Evolutionary conservation across 1,139 yeast species (phyloP), one percentile per base, ranked within the genome.

Genomic region (Scheffersomyces quercinus): DNA sequence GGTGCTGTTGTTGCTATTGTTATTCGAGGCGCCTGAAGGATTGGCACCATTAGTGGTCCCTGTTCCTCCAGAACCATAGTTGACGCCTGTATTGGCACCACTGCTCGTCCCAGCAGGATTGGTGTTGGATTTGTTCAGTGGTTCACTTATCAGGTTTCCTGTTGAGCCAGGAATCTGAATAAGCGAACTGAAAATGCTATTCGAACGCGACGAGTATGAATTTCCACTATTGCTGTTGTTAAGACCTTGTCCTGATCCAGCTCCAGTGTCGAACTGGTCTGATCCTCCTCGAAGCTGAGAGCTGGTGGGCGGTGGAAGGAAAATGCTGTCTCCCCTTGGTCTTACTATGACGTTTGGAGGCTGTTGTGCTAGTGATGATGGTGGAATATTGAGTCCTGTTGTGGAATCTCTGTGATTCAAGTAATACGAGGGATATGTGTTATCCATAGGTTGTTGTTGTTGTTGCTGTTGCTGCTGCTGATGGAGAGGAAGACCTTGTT

Each of bases 121-220:
- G 37, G 45, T 39, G 15, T 26, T 41, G 29, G 29, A 28, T 28
- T 33, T 40, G 30, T 37, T 35, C 40, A 16, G 47, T 15, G 16
- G 43, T 13, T 66, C 70, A 38, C 67, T 59, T n/a, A 68, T 51
- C 1, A 74, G 68, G 47, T 69, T 70, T 12, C 63, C 58, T 26
- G 54, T 53, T 3, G 75, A 64, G 1, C 62, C 62, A 3, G 78
- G 77, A 20, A 72, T 56, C 50, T 73, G 76, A 31, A 73, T 70
- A 24, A 70, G 56, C 8, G 73, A 65, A 47, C 69, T 69, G 54
- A 73, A 73, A 10, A 73, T 71, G 48, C 75, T 68, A 46, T 73
- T 72, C 29, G 77, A 69, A 20, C 78, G 48, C 28, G 70, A 67
- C 9, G 52, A 48, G 40, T 48, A 41, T 5, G 45, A 43, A 36